phyloP scores from a whole-genome alignment of 768 basidiomycete genomes.

The Rhodosporidiobolus sp. region DNA sequence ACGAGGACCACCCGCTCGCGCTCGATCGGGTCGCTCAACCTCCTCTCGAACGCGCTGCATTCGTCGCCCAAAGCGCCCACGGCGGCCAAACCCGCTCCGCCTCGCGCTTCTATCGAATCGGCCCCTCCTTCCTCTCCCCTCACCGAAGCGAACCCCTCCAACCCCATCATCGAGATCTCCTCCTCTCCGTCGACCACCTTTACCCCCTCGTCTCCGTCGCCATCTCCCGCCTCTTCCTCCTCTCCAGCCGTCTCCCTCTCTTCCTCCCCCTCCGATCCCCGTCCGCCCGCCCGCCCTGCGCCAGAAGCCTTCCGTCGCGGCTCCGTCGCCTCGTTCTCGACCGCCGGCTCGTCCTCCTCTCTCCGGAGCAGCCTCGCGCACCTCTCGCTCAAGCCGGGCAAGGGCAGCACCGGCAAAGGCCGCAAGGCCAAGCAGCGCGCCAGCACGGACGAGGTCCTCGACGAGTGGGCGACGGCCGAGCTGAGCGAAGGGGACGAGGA shows the following conservation, averaged over 20 bases:
- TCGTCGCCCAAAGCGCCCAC: neutral
- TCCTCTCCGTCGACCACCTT: slow-evolving; percentile 18
- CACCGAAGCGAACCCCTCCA: neutral
- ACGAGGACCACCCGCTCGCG: slow-evolving; percentile 7
- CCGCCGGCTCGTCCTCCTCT: neutral
- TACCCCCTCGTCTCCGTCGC: neutral
- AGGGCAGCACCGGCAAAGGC: neutral
- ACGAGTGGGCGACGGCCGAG: slow-evolving; percentile 24
- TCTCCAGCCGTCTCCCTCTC: neutral
- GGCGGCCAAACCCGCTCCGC: neutral
- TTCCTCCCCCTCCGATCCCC: neutral
- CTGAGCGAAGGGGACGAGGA: slow-evolving; percentile 20
- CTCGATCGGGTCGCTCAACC: slow-evolving; percentile 26
- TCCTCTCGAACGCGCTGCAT: neutral
- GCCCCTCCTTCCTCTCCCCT: neutral
- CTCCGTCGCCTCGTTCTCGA: slow-evolving; percentile 3
- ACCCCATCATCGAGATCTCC: slow-evolving; percentile 21
- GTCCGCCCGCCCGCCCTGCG: neutral
- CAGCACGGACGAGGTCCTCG: neutral
- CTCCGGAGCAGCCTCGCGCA: neutral
- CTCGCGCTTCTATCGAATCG: too few species aligned
- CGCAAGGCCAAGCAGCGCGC: neutral
- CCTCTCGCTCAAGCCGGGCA: slow-evolving; percentile 7
- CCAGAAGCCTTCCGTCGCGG: neutral
- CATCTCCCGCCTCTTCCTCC: neutral